These are phyloP conservation scores for Coemansia sp. DNA, from an alignment of 192 early-diverging fungal genomes.

Conservation along the genomic window DNA sequence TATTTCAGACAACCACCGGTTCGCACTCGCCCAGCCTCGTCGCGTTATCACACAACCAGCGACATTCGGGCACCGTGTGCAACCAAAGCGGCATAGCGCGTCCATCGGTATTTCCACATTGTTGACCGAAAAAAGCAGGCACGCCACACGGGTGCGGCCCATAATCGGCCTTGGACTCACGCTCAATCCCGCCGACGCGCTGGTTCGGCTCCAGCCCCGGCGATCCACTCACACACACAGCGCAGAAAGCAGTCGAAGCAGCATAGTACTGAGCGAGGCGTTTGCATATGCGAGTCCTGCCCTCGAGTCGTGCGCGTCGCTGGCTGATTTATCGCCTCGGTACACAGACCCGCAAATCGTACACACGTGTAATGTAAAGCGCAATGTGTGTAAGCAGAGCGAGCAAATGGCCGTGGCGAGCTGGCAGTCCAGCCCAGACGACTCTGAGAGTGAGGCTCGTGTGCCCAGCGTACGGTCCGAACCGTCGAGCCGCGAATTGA, in stretches of 20 bases:
- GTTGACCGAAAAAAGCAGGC: slow-evolving; percentile 5
- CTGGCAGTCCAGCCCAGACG: slow-evolving; percentile 1
- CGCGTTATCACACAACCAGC: slow-evolving; percentile 28
- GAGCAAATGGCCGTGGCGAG: neutral
- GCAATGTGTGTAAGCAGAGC: neutral
- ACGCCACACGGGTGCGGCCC: slow-evolving; percentile 16
- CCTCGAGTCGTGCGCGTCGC: slow-evolving; percentile 17
- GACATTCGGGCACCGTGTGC: neutral
- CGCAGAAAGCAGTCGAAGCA: neutral
- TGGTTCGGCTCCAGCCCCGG: slow-evolving; percentile 35
- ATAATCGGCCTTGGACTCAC: slow-evolving; percentile 49
- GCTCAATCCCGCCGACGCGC: slow-evolving; percentile 41
- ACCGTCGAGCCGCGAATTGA: neutral
- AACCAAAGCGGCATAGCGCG: slow-evolving; percentile 4
- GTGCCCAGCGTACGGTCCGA: neutral
- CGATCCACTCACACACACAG: slow-evolving; percentile 6
- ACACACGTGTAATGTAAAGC: neutral
- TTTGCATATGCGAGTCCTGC: slow-evolving; percentile 7
- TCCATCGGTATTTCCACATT: slow-evolving; percentile 25
- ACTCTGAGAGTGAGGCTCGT: neutral
- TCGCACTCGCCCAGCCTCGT: slow-evolving; percentile 41
- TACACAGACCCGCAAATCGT: slow-evolving; percentile 13
- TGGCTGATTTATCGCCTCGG: slow-evolving; percentile 17
- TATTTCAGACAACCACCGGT: slow-evolving; percentile 21
- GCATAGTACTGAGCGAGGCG: slow-evolving; percentile 7